Percentiles rank a stretch among this genome's conserved stretches.
Evolutionary conservation across 345 rosid species (phyloP).

Genomic region (Cardamine resedifolia): DNA sequence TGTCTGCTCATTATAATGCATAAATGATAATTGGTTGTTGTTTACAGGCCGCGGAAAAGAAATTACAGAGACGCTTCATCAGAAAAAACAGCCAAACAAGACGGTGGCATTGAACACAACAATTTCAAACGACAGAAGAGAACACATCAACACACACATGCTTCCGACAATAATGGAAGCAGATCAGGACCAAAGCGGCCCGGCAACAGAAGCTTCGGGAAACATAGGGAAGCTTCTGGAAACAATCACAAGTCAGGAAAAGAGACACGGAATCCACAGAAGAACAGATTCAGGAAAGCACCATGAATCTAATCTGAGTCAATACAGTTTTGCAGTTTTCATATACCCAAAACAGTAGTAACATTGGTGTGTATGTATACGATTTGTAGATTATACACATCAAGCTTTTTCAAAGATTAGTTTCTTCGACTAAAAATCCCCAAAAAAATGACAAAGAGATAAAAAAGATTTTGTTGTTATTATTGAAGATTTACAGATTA

Average conservation of each 20-base stretch:
- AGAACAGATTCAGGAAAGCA: constrained; percentile 33
- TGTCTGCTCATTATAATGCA: constrained; percentile 6
- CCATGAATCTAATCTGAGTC: constrained; percentile 23
- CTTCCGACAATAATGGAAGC: constrained; percentile 27
- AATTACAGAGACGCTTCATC: constrained; percentile 31
- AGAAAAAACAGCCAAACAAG: constrained; percentile 27
- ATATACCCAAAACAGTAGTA: constrained; percentile 14
- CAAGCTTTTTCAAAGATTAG: constrained; percentile 15
- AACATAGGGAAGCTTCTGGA: constrained; percentile 33
- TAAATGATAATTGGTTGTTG: not conserved
- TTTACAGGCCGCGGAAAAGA: constrained; percentile 30
- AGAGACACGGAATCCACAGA: constrained; percentile 34
- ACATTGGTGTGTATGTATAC: constrained; percentile 29
- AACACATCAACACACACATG: constrained; percentile 15
- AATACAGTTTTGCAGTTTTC: constrained; percentile 21
- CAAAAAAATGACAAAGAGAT: not conserved
- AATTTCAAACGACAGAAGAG: constrained; percentile 37
- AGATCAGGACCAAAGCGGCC: constrained; percentile 27
- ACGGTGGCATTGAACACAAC: constrained; percentile 7
- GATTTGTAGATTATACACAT: constrained; percentile 33
- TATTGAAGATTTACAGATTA: constrained; percentile 24
- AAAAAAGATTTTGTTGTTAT: not conserved
- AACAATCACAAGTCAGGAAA: constrained; percentile 28
- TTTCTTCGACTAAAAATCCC: not conserved
- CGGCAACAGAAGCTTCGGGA: constrained; percentile 31